phyloP scores from a whole-genome alignment of 1,139 yeast genomes.

The Yamadazyma pseudoaaseri region DNA sequence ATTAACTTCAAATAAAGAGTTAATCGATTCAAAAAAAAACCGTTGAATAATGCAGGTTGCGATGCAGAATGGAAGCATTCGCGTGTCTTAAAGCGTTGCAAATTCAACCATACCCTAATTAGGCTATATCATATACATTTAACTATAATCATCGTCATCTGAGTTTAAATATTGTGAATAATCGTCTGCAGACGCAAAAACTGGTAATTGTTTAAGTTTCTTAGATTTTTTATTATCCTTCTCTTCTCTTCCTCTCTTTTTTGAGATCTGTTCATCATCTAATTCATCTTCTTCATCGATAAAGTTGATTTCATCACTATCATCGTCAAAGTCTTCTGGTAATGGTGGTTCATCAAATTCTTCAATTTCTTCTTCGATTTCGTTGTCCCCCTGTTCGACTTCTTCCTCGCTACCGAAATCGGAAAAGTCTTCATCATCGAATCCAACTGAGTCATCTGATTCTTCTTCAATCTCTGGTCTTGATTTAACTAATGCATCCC shows the following conservation, averaged over 20 bases:
- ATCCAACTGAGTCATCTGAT: slow-evolving; percentile 46
- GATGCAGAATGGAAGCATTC: no score
- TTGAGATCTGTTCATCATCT: slow-evolving; percentile 13
- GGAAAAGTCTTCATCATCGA: slow-evolving; percentile 45
- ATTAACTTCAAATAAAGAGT: no score
- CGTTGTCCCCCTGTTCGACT: slow-evolving; percentile 25
- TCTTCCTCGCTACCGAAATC: slow-evolving; percentile 32
- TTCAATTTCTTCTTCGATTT: slow-evolving; percentile 22
- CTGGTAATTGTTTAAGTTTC: slow-evolving; percentile 71
- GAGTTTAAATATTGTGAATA: slow-evolving; percentile 74
- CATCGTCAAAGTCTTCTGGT: slow-evolving; percentile 16
- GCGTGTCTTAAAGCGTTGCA: neutral
- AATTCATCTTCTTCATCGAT: slow-evolving; percentile 19
- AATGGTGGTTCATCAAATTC: slow-evolving; percentile 14
- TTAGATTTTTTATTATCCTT: slow-evolving; percentile 30
- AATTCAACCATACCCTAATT: slow-evolving; percentile 1
- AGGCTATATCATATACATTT: neutral
- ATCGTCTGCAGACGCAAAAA: slow-evolving; percentile 88
- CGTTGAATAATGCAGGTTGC: no score
- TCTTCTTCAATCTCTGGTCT: slow-evolving; percentile 74
- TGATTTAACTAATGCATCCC: slow-evolving; percentile 86
- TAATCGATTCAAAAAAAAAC: no score
- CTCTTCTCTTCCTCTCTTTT: slow-evolving; percentile 22
- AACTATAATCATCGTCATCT: slow-evolving; percentile 50
- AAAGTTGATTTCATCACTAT: slow-evolving; percentile 19